Percentiles rank a stretch among this genome's conserved stretches.
These are phyloP conservation scores for Zygnema cylindricum DNA, from an alignment of 139 green algal genomes.

Conservation along the genomic window DNA sequence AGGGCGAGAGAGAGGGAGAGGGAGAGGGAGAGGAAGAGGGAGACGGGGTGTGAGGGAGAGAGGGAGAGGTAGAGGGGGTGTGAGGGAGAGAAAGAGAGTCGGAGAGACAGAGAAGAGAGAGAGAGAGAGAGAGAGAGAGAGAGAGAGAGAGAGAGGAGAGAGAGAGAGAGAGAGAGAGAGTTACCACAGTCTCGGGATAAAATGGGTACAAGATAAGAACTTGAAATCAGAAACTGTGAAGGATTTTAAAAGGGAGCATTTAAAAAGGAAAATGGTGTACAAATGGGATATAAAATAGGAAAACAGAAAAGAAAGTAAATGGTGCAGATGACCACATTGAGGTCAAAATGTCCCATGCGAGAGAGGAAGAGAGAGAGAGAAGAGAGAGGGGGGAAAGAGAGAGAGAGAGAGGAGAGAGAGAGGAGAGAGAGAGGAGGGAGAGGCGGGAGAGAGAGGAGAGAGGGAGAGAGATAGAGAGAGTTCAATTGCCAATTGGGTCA, in stretches of 20 bases:
- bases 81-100: neutral
- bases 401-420: neutral
- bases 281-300: too few relatives aligned
- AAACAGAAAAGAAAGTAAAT: too few relatives aligned
- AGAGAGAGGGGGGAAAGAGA: neutral
- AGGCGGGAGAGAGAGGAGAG: neutral
- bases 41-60: neutral
- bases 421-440: neutral
- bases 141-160: neutral
- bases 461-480: neutral
- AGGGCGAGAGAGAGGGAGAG: neutral
- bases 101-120: neutral
- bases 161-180: neutral
- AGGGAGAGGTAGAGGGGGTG: neutral
- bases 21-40: neutral
- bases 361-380: neutral
- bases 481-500: neutral
- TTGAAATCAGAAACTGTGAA: neutral
- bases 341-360: too few relatives aligned
- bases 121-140: constrained; percentile 8
- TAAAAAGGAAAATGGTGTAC: too few relatives aligned
- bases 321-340: neutral
- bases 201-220: neutral
- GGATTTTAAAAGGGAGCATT: neutral
- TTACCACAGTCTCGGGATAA: neutral